phyloP scores from a whole-genome alignment of 495 filamentous ascomycete species.

The Penicillium salamii region DNA sequence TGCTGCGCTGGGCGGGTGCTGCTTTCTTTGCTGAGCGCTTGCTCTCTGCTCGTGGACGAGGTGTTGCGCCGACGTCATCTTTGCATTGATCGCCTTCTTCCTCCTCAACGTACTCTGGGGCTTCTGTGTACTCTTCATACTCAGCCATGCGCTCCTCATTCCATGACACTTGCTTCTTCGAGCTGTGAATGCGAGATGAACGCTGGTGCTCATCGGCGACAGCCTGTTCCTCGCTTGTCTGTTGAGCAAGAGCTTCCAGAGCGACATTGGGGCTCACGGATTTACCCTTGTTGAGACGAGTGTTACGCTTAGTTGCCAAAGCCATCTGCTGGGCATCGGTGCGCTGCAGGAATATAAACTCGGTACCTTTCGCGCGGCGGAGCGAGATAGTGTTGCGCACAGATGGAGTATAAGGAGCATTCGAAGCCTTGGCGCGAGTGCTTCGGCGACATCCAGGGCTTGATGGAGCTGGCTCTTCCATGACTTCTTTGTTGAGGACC shows the following conservation, averaged over 20 bases:
- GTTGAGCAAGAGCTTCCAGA: constrained; percentile 41
- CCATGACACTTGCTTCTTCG: constrained; percentile 38
- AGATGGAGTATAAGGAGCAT: constrained; percentile 21
- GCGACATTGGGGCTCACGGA: constrained; percentile 44
- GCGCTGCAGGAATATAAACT: constrained; percentile 54
- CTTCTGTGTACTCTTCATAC: constrained; percentile 28
- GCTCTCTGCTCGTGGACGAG: constrained; percentile 9
- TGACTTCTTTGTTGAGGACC: constrained; percentile 14
- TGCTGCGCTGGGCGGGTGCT: constrained; percentile 25
- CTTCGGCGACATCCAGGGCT: constrained; percentile 43
- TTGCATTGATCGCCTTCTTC: constrained; percentile 9
- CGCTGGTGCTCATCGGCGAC: constrained; percentile 7
- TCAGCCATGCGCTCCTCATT: constrained; percentile 41
- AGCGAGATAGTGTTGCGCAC: constrained; percentile 53
- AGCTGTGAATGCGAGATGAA: neutral
- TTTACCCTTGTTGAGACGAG: constrained; percentile 55
- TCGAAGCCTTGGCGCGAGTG: constrained; percentile 33
- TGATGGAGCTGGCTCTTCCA: constrained; percentile 21
- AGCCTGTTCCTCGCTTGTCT: constrained; percentile 7
- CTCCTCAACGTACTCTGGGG: too few species aligned
- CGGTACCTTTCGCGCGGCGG: constrained; percentile 52
- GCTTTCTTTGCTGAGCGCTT: constrained; percentile 24
- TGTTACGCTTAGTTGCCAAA: constrained; percentile 53
- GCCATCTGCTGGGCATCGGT: constrained; percentile 59
- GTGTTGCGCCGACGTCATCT: constrained; percentile 13